Percentiles rank a stretch among this genome's conserved stretches.
Evolutionary conservation across 768 basidiomycete genomes (phyloP).

Genomic region (Leucocoprinus birnbaumii): DNA sequence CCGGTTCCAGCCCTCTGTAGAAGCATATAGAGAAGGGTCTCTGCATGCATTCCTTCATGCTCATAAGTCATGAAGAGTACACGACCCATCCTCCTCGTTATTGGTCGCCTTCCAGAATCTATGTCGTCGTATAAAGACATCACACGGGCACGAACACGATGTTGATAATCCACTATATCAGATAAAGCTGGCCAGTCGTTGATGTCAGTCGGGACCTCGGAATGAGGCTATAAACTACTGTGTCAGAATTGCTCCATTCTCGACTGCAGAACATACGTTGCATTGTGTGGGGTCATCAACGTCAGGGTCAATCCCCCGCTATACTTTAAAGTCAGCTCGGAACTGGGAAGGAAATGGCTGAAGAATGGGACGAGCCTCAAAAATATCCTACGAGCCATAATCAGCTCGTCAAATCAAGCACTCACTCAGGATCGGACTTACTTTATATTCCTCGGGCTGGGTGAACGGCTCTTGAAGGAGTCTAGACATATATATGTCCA

Average conservation of each 20-base stretch:
- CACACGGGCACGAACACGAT: slow-evolving; percentile 75
- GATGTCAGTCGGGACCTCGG: slow-evolving; percentile 74
- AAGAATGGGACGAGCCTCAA: slow-evolving; percentile 63
- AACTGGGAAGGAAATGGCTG: neutral
- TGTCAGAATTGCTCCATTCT: neutral
- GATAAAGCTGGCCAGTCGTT: slow-evolving; percentile 84
- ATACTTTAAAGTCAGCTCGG: slow-evolving; percentile 7
- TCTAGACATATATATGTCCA: slow-evolving; percentile 85
- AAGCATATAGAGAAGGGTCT: slow-evolving; percentile 96
- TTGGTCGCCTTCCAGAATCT: slow-evolving; percentile 39
- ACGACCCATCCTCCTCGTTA: slow-evolving; percentile 69
- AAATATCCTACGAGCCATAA: slow-evolving; percentile 51
- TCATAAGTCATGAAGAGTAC: slow-evolving; percentile 90
- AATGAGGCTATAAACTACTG: slow-evolving; percentile 62
- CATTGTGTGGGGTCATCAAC: slow-evolving; percentile 87
- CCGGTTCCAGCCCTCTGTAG: slow-evolving; percentile 77
- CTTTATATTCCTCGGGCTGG: slow-evolving; percentile 81
- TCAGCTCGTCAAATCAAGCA: slow-evolving; percentile 11
- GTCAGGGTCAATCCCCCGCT: slow-evolving; percentile 95
- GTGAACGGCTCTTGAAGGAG: slow-evolving; percentile 77
- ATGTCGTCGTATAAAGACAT: slow-evolving; percentile 71
- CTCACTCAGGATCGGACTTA: slow-evolving; percentile 18
- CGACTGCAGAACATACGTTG: slow-evolving; percentile 53
- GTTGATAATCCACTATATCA: slow-evolving; percentile 72
- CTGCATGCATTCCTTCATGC: slow-evolving; percentile 87